Conservation (phyloP, 129 eudicot genomes). For the Artemisia argyi region DNA sequence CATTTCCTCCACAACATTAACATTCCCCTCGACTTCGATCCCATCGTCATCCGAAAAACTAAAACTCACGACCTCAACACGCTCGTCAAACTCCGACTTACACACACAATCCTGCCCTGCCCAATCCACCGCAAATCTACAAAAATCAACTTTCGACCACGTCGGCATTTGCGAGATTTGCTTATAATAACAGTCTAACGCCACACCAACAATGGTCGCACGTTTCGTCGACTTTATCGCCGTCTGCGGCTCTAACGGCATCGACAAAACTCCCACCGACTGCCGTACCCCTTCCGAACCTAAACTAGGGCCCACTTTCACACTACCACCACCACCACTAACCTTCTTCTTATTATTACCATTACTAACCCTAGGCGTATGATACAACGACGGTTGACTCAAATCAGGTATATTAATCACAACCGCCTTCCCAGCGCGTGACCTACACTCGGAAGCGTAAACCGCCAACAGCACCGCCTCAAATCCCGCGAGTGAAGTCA, state of each 20-base stretch:
- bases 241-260: slow-evolving; percentile 75
- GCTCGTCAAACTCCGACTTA: slow-evolving; percentile 54
- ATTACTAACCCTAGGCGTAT: slow-evolving; percentile 52
- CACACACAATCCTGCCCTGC: slow-evolving; percentile 84
- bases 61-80: slow-evolving; percentile 10
- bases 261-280: slow-evolving; percentile 53
- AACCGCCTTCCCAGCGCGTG: slow-evolving; percentile 73
- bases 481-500: slow-evolving; percentile 67
- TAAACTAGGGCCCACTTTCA: slow-evolving; percentile 35
- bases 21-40: slow-evolving; percentile 34
- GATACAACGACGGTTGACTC: slow-evolving; percentile 80
- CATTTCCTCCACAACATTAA: slow-evolving; percentile 44
- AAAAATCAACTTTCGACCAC: slow-evolving; percentile 84
- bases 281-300: slow-evolving; percentile 18
- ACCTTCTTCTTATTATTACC: slow-evolving; percentile 23
- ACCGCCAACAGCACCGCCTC: slow-evolving; percentile 77
- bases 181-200: slow-evolving; percentile 73
- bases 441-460: slow-evolving; percentile 66
- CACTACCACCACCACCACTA: background rate
- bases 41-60: slow-evolving; percentile 33
- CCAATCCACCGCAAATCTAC: slow-evolving; percentile 59
- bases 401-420: slow-evolving; percentile 66
- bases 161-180: slow-evolving; percentile 92
- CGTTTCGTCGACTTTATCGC: slow-evolving; percentile 88
- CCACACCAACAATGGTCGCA: slow-evolving; percentile 72